phyloP scores from a whole-genome alignment of 2,329 filamentous ascomycete genomes.

The Cyphellophora attinorum region DNA sequence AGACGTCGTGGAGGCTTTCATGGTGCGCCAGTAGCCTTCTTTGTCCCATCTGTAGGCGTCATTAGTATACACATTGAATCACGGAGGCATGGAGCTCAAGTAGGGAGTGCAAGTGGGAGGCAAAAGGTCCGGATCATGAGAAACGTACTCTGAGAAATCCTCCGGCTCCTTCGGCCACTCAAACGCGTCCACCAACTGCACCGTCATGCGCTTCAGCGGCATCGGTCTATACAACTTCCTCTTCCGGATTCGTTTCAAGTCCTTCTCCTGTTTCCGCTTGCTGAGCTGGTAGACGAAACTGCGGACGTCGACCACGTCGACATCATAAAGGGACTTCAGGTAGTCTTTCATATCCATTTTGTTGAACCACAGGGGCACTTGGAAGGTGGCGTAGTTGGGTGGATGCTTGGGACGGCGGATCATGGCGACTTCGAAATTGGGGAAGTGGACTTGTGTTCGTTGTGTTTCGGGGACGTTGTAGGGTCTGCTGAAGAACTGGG shows the following conservation, averaged over 20 bases:
- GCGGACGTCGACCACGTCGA: constrained; percentile 63
- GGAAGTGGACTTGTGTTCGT: constrained; percentile 42
- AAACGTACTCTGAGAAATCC: constrained; percentile 48
- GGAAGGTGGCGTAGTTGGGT: constrained; percentile 77
- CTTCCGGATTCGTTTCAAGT: constrained; percentile 25
- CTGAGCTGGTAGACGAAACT: constrained; percentile 68
- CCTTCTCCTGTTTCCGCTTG: constrained; percentile 35
- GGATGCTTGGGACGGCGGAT: constrained; percentile 63
- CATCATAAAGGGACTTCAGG: constrained; percentile 74
- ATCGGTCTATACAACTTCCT: constrained; percentile 60
- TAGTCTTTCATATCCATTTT: constrained; percentile 97
- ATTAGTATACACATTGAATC: no score
- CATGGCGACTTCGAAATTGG: constrained; percentile 71
- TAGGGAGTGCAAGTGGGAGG: no score
- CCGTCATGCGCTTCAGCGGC: constrained; percentile 84
- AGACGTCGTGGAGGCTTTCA: constrained; percentile 33
- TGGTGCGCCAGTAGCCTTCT: constrained; percentile 45
- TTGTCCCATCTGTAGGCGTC: constrained; percentile 50
- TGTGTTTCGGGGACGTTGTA: constrained; percentile 19
- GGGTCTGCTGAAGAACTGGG: constrained; percentile 12
- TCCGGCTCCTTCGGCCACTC: constrained; percentile 68
- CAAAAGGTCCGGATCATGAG: no score
- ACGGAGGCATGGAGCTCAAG: no score
- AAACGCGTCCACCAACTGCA: constrained; percentile 80
- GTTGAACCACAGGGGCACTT: constrained; percentile 83